phyloP scores from a whole-genome alignment of 2,329 filamentous ascomycete species.

The Phaeosphaeriaceae sp. region DNA sequence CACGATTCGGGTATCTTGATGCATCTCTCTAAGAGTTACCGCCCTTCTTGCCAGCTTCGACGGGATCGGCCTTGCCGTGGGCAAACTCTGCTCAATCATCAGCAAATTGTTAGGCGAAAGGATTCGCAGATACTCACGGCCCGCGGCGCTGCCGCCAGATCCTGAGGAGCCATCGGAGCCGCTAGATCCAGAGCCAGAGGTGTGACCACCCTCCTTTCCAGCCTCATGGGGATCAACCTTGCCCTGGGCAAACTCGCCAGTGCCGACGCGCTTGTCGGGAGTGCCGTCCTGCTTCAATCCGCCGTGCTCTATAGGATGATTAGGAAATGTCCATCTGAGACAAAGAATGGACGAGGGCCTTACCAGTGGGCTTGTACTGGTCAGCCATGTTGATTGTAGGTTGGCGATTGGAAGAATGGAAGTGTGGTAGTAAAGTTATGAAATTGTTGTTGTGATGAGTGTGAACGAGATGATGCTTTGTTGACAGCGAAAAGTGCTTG shows the following conservation, averaged over 20 bases:
- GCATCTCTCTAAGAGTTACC: conserved; percentile 11
- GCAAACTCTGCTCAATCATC: conserved; percentile 12
- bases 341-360: background rate
- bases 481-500: conserved; percentile 3
- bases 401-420: background rate
- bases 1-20: background rate
- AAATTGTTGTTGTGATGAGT: background rate
- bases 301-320: conserved; percentile 14
- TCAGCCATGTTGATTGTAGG: conserved; percentile 10
- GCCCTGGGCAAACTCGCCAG: conserved; percentile 24
- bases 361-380: conserved; percentile 19
- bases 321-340: too few relatives aligned
- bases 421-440: background rate
- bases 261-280: conserved; percentile 22
- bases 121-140: conserved; percentile 3
- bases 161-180: conserved; percentile 8
- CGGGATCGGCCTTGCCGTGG: conserved; percentile 18
- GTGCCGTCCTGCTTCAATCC: conserved; percentile 22
- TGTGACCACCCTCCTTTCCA: conserved; percentile 18
- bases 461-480: conserved; percentile 3
- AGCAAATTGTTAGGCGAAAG: background rate
- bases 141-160: conserved; percentile 13
- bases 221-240: conserved; percentile 24
- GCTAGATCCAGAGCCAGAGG: conserved; percentile 10
- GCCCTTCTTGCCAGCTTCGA: conserved; percentile 22